Percentiles rank a stretch among this genome's conserved stretches.
These are phyloP conservation scores for Parmales sp. DNA, from an alignment of 108 stramenopile species.

Conservation along the genomic window DNA sequence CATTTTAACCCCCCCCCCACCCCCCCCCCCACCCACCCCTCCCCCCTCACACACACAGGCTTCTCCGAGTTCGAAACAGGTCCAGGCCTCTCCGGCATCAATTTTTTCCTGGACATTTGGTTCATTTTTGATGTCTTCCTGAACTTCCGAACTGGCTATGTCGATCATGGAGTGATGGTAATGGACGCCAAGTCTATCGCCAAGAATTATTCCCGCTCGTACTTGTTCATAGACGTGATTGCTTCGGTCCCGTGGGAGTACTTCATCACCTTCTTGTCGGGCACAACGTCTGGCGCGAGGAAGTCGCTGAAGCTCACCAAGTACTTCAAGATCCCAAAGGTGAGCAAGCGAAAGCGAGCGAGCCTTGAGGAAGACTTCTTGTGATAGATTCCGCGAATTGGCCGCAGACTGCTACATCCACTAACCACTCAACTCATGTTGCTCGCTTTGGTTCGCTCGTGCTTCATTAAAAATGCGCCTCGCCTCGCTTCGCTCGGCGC, in stretches of 20 bases:
- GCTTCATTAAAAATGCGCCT: no score
- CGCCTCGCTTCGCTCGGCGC: no score
- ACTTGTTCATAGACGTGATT: background rate
- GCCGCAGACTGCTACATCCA: no score
- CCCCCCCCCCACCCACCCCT: no score
- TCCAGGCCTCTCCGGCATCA: background rate
- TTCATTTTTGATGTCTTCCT: background rate
- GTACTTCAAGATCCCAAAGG: conserved; percentile 3
- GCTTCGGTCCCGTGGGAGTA: background rate
- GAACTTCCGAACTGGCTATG: background rate
- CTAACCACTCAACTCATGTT: no score
- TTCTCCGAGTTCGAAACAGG: background rate
- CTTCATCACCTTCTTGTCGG: background rate
- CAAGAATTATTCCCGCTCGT: background rate
- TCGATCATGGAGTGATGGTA: conserved; percentile 3
- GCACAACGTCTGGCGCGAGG: background rate
- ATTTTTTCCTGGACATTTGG: background rate
- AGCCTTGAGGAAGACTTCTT: no score
- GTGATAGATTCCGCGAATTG: no score
- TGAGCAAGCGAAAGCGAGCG: no score
- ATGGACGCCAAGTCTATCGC: background rate
- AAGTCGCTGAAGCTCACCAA: conserved; percentile 3
- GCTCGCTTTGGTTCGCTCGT: no score
- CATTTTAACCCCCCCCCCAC: no score
- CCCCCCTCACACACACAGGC: no score